Evolutionary conservation across 371 early-diverging fungal species (phyloP), one percentile per base, ranked within the genome.

Genomic region (Zopfochytrium polystomum): DNA sequence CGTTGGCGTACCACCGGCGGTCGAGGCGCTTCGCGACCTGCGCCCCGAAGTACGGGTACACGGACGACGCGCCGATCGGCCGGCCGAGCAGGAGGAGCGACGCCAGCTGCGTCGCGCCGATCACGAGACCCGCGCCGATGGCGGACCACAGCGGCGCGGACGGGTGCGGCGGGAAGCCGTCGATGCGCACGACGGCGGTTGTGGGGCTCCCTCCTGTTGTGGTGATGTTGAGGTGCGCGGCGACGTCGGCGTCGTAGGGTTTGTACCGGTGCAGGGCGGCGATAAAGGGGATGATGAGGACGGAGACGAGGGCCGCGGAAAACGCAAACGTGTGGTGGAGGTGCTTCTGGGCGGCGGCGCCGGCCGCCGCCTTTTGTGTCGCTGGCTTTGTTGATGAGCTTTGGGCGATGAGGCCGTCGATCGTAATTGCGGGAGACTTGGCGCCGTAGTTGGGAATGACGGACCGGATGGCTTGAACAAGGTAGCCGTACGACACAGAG

Each of bases 51-150:
- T 53, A 60, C 5, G 63, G 52, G 44, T 57, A 69, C 18, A 56
- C 57, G 18, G 60, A 32, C 18, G 65, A 64, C 25, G 52, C 62
- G 31, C 72, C 72, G 38, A 72, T 25, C 3, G 65, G 46, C n/a
- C 6, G n/a, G 9, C 27, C 34, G 1, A 35, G n/a, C 22, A 65
- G 23, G 43, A 55, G 29, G n/a, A 72, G 35, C 2, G 62, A 58
- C 1, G 45, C 4, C 22, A 58, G 11, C 47, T 72, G 72, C 5
- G 52, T 54, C 13, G 50, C 9, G 7, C 65, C 66, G 27, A 72
- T 52, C 3, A 45, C 48, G 23, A 68, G 26, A 20, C 72, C 68
- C 9, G 57, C 61, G 2, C 33, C 45, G 38, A 63, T 34, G 34
- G 71, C 64, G 45, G 22, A 9, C 71, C 71, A 71, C 13, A 53